Conservation (phyloP, 805 yeast genomes). For the Metschnikowia drakensbergensis region DNA sequence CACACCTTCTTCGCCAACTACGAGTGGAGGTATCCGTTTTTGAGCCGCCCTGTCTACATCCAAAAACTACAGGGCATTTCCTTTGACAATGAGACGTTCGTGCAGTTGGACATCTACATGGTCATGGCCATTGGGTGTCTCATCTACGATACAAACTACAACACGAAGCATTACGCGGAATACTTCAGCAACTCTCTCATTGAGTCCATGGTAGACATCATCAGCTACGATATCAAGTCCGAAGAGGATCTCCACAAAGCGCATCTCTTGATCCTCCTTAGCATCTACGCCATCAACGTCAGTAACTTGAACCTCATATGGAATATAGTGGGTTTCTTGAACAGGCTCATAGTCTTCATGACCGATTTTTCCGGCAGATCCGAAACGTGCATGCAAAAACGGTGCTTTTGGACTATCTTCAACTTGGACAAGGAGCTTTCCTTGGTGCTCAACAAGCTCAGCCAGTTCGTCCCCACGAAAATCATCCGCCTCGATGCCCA, state of each 20-base stretch:
- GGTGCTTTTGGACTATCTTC: conserved; percentile 37
- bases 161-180: conserved; percentile 21
- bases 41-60: conserved; percentile 22
- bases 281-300: conserved; percentile 29
- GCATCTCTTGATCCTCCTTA: conserved; percentile 29
- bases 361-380: conserved; percentile 13
- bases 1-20: conserved; percentile 37
- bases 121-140: conserved; percentile 39
- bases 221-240: conserved; percentile 26
- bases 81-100: conserved; percentile 33
- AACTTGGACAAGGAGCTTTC: conserved; percentile 39
- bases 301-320: conserved; percentile 29
- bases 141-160: conserved; percentile 29
- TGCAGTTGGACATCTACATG: conserved; percentile 36
- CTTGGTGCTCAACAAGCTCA: conserved; percentile 32
- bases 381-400: conserved; percentile 11
- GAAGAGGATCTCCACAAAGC: conserved; percentile 28
- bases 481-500: conserved; percentile 21
- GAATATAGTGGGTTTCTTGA: conserved; percentile 34
- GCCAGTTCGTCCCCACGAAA: conserved; percentile 29
- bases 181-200: conserved; percentile 32
- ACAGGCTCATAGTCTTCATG: conserved; percentile 21
- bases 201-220: conserved; percentile 31
- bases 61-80: conserved; percentile 24
- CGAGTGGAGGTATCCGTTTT: conserved; percentile 34